These are phyloP conservation scores for Cyberlindnera amylophila DNA, from an alignment of 805 yeast genomes.

Conservation along the genomic window DNA sequence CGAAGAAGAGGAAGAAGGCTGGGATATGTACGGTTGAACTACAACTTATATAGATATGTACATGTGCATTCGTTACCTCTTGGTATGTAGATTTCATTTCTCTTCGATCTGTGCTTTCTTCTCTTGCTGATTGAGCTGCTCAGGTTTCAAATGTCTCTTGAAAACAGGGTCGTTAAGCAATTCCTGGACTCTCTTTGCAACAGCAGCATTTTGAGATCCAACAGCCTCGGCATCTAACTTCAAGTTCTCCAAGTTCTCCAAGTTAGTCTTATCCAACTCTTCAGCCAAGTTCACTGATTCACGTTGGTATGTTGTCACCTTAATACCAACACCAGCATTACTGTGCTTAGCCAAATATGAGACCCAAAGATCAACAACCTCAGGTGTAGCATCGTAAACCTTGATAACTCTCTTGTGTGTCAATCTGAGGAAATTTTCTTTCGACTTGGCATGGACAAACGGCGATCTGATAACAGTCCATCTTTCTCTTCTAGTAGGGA, in stretches of 20 bases:
- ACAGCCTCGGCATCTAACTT: slow-evolving; percentile 9
- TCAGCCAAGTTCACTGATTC: slow-evolving; percentile 46
- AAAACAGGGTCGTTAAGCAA: slow-evolving; percentile 69
- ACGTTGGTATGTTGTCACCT: slow-evolving; percentile 58
- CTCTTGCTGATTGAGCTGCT: slow-evolving; percentile 4
- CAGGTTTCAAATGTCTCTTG: slow-evolving; percentile 40
- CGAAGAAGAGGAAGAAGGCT: slow-evolving; percentile 57
- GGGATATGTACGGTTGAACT: slow-evolving; percentile 69
- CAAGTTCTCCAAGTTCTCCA: slow-evolving; percentile 6
- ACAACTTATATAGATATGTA: slow-evolving; percentile 12
- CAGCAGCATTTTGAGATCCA: slow-evolving; percentile 16
- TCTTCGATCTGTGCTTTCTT: slow-evolving; percentile 14
- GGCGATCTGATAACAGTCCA: slow-evolving; percentile 95
- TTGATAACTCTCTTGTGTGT: slow-evolving; percentile 72
- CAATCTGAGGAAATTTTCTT: slow-evolving; percentile 88
- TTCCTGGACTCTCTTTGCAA: slow-evolving; percentile 55
- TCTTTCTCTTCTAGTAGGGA: slow-evolving; percentile 70
- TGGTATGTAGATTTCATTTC: slow-evolving; percentile 1
- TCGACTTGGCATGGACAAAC: slow-evolving; percentile 89
- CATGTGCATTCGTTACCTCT: slow-evolving; percentile 1
- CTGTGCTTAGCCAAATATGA: slow-evolving; percentile 74
- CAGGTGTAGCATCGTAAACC: slow-evolving; percentile 83
- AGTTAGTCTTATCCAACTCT: slow-evolving; percentile 32
- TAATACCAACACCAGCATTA: slow-evolving; percentile 78
- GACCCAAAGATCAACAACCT: slow-evolving; percentile 77